These are phyloP conservation scores for Cryptosporidium sp. DNA, from an alignment of 169 alveolate species.

Conservation along the genomic window DNA sequence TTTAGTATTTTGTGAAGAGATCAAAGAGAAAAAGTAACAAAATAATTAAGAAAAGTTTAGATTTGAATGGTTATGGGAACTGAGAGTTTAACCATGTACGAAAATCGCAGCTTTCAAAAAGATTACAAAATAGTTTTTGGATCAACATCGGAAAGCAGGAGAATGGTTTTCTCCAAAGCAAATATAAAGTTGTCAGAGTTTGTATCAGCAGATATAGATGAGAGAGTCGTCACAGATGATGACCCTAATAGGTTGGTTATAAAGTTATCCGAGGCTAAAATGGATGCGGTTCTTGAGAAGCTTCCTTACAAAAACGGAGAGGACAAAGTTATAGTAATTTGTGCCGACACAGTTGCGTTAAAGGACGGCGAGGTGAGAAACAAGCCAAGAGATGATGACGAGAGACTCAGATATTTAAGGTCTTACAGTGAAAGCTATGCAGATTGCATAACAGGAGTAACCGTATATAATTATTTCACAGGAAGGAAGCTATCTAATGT, in stretches of 20 bases:
- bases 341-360: slow-evolving; percentile 58
- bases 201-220: slow-evolving; percentile 70
- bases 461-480: slow-evolving; percentile 43
- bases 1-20: neutral
- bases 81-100: neutral
- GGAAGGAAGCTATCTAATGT: slow-evolving; percentile 5
- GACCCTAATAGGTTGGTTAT: slow-evolving; percentile 26
- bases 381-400: slow-evolving; percentile 37
- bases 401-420: slow-evolving; percentile 30
- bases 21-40: neutral
- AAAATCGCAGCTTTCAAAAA: neutral
- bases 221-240: slow-evolving; percentile 33
- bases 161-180: slow-evolving; percentile 10
- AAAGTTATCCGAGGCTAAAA: slow-evolving; percentile 44
- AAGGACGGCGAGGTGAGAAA: slow-evolving; percentile 72
- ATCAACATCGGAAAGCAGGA: slow-evolving; percentile 64
- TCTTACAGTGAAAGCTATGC: slow-evolving; percentile 58
- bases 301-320: neutral
- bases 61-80: neutral
- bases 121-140: slow-evolving; percentile 52
- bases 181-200: slow-evolving; percentile 21
- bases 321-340: slow-evolving; percentile 50
- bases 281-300: slow-evolving; percentile 38
- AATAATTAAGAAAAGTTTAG: no score
- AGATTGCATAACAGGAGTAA: slow-evolving; percentile 52